Conservation (phyloP, 176 grass and related monocot genomes). For the Ampelocalamus luodianensis region DNA sequence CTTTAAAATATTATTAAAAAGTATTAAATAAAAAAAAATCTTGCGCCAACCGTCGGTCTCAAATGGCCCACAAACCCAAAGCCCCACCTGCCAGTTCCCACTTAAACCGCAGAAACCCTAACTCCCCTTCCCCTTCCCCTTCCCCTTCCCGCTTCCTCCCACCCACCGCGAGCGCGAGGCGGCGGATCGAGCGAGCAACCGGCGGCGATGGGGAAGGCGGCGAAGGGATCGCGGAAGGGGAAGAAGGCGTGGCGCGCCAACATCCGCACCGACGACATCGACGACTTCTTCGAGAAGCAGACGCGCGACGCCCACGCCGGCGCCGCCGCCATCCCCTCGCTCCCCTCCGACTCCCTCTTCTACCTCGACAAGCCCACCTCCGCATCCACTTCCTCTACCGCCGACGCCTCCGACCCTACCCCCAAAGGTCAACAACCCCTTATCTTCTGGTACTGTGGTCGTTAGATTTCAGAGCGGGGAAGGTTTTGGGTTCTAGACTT, state of each 20-base stretch:
- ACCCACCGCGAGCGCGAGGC: neutral
- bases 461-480: neutral
- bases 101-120: conserved; percentile 44
- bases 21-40: too few species aligned
- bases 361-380: conserved; percentile 64
- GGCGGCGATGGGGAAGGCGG: conserved; percentile 71
- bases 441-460: neutral
- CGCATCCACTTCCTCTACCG: conserved; percentile 33
- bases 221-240: conserved; percentile 83
- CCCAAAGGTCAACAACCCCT: conserved; percentile 31
- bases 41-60: too few species aligned
- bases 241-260: conserved; percentile 99
- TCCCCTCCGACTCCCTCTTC: conserved; percentile 79
- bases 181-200: conserved; percentile 2
- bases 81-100: conserved; percentile 19
- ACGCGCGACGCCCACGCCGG: conserved; percentile 69
- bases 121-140: neutral
- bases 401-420: neutral
- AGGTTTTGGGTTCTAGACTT: neutral
- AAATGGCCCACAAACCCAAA: too few species aligned
- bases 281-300: conserved; percentile 83
- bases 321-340: conserved; percentile 54
- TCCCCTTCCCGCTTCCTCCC: conserved; percentile 2
- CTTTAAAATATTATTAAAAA: too few species aligned
- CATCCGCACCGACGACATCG: conserved; percentile 84